Percentiles rank a stretch among this genome's conserved stretches.
Conservation (phyloP, 805 yeast genomes). For the Diddensiella transvaalensis region DNA sequence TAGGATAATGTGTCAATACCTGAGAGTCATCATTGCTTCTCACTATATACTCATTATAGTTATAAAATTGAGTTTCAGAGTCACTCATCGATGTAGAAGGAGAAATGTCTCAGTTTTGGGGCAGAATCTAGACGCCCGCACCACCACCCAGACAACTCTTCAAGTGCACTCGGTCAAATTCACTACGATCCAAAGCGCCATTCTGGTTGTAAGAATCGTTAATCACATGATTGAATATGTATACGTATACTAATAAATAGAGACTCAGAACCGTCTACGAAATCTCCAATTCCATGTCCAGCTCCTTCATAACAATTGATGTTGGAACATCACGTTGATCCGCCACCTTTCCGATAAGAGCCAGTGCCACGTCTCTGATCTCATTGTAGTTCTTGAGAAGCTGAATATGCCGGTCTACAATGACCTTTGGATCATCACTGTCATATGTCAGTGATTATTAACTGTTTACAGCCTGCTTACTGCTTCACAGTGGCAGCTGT, state of each 20-base stretch:
- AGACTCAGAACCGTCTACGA: no score
- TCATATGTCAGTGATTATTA: constrained; percentile 8
- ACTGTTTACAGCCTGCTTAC: background rate
- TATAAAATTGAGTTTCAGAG: constrained; percentile 17
- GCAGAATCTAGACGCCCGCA: no score
- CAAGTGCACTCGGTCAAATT: no score
- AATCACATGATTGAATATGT: no score
- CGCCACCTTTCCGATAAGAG: constrained; percentile 56
- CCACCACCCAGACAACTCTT: no score
- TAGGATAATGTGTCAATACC: constrained; percentile 21
- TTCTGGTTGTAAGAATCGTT: no score
- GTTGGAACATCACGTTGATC: constrained; percentile 49
- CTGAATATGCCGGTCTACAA: constrained; percentile 50
- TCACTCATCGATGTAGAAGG: no score
- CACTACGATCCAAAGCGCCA: no score
- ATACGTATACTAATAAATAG: no score
- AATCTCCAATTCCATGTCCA: constrained; percentile 40
- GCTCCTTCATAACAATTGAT: constrained; percentile 50
- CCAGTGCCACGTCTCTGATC: constrained; percentile 56
- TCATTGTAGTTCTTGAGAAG: constrained; percentile 58
- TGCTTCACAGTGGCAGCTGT: background rate
- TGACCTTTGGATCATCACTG: constrained; percentile 39
- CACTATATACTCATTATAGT: constrained; percentile 23
- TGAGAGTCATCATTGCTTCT: background rate
- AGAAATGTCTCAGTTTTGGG: no score